phyloP scores from a whole-genome alignment of 208 protist genomes.

The Leishmania mexicana region DNA sequence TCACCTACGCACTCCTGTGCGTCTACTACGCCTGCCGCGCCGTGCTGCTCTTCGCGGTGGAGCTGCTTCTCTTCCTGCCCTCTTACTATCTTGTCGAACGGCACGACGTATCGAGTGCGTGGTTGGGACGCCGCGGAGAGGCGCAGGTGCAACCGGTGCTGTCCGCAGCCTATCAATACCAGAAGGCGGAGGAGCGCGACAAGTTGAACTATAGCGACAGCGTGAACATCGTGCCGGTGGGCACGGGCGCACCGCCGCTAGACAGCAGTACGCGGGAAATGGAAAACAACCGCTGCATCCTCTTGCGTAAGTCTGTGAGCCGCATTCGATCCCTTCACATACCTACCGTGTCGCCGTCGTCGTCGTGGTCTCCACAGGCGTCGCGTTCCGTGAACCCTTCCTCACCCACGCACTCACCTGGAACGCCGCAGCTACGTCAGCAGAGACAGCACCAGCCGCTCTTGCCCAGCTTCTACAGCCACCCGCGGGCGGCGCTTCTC shows the following conservation, averaged over 20 bases:
- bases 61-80: slow-evolving; percentile 26
- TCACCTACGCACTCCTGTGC: slow-evolving; percentile 20
- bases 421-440: not conserved
- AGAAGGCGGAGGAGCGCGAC: slow-evolving; percentile 7
- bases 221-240: not conserved
- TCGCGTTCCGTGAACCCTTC: not conserved
- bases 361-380: slow-evolving; percentile 5
- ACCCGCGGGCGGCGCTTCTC: not conserved
- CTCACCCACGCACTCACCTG: not conserved
- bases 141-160: slow-evolving; percentile 30
- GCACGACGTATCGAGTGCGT: slow-evolving; percentile 23
- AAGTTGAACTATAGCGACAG: not conserved
- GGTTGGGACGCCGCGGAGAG: slow-evolving; percentile 27
- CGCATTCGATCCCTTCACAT: slow-evolving; percentile 15
- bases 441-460: not conserved
- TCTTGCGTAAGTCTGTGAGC: slow-evolving; percentile 1
- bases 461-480: not conserved
- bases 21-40: slow-evolving; percentile 23
- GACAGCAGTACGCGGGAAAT: not conserved
- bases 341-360: not conserved
- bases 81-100: slow-evolving; percentile 24
- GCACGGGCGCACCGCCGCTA: not conserved
- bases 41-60: slow-evolving; percentile 15
- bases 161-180: slow-evolving; percentile 19
- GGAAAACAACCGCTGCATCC: slow-evolving; percentile 10